Evolutionary conservation across 495 filamentous ascomycete genomes (phyloP).

Genomic region (Hypoxylon intermedium): DNA sequence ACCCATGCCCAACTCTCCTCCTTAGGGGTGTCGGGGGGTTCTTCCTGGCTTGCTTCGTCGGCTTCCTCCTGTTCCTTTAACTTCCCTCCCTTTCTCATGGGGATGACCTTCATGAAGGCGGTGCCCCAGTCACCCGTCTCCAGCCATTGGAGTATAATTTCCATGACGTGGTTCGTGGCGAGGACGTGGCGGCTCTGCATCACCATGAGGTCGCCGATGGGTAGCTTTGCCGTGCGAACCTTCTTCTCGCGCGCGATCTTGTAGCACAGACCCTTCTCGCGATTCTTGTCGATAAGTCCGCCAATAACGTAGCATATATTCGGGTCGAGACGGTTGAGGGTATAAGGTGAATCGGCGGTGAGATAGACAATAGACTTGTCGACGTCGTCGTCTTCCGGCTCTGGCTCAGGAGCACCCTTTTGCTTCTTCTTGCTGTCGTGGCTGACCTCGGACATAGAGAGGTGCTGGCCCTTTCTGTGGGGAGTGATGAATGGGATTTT

Average conservation of each 20-base stretch:
- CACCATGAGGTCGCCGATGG: conserved; percentile 89
- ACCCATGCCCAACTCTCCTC: too few species aligned
- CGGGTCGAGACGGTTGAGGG: conserved; percentile 77
- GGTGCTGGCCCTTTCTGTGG: conserved; percentile 46
- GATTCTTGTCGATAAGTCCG: conserved; percentile 92
- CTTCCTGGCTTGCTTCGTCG: conserved; percentile 35
- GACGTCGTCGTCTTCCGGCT: conserved; percentile 46
- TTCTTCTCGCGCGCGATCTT: conserved; percentile 75
- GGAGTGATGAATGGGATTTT: conserved; percentile 62
- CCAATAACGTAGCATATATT: conserved; percentile 93
- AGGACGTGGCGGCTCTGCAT: conserved; percentile 85
- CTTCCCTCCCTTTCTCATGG: conserved; percentile 79
- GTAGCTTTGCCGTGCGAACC: conserved; percentile 85
- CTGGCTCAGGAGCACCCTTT: conserved; percentile 27
- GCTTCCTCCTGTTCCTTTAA: conserved; percentile 46
- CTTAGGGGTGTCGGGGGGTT: conserved; percentile 36
- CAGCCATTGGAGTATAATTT: conserved; percentile 95
- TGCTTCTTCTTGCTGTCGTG: conserved; percentile 21
- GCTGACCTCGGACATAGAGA: conserved; percentile 6
- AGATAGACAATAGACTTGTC: conserved; percentile 76
- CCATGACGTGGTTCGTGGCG: conserved; percentile 91
- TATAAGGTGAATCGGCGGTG: conserved; percentile 83
- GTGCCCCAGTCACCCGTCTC: conserved; percentile 87
- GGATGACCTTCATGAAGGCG: conserved; percentile 86
- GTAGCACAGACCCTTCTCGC: conserved; percentile 94